These are phyloP conservation scores for Petrea volubilis DNA, from an alignment of 257 asterid genomes.

Conservation along the genomic window DNA sequence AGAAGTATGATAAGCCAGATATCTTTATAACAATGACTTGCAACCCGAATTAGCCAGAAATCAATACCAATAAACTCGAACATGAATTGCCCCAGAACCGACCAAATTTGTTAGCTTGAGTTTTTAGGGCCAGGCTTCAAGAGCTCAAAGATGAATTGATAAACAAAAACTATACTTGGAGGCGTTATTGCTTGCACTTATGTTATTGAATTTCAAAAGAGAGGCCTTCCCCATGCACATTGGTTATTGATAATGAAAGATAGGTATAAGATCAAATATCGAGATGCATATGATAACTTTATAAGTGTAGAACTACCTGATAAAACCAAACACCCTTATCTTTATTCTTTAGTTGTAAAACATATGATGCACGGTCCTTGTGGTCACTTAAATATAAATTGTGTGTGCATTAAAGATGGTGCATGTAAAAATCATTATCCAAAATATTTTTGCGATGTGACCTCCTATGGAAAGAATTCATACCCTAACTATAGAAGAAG, in stretches of 20 bases:
- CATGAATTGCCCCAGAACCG: not conserved
- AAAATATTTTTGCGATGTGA: not conserved
- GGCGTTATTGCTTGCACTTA: not conserved
- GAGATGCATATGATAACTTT: not conserved
- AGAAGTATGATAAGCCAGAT: no score
- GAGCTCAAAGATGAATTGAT: not conserved
- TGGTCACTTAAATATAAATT: no score
- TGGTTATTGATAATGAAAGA: not conserved
- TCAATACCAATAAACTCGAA: not conserved
- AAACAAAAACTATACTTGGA: not conserved
- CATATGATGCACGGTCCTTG: no score
- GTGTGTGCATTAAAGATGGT: not conserved
- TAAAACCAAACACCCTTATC: no score
- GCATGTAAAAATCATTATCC: not conserved
- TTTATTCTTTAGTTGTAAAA: no score
- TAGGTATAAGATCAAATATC: no score
- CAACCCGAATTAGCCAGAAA: not conserved
- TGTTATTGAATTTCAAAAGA: not conserved
- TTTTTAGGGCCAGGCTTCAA: no score
- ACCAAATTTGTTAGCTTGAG: no score
- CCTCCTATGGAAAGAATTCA: no score
- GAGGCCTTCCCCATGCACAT: not conserved
- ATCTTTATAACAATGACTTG: conserved; percentile 18
- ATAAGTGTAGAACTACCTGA: no score
- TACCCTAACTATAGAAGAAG: not conserved